phyloP scores from a whole-genome alignment of 805 yeast species.

The Hanseniaspora valbyensis region DNA sequence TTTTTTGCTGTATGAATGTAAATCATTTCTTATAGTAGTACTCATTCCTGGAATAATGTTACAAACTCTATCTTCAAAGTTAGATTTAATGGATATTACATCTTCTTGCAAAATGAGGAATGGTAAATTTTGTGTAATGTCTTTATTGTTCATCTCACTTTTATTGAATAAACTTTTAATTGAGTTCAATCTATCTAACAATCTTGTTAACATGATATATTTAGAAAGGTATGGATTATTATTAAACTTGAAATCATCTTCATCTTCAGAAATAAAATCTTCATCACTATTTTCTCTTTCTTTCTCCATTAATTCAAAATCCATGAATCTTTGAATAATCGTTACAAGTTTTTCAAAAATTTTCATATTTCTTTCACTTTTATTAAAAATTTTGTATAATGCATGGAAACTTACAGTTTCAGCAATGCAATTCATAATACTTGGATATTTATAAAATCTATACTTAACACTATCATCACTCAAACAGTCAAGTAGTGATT shows the following conservation, averaged over 20 bases:
- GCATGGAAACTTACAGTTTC: conserved; percentile 23
- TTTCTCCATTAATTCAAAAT: neutral
- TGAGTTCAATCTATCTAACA: conserved; percentile 9
- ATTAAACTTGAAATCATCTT: conserved; percentile 14
- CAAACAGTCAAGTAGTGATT: neutral
- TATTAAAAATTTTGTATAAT: conserved; percentile 22
- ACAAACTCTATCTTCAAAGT: conserved; percentile 11
- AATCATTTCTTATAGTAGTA: conserved; percentile 6
- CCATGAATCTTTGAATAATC: conserved; percentile 10
- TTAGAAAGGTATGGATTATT: neutral
- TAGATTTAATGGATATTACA: conserved; percentile 7
- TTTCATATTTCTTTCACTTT: conserved; percentile 19
- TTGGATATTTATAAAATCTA: conserved; percentile 23
- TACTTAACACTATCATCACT: conserved; percentile 6
- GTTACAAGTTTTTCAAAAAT: conserved; percentile 22
- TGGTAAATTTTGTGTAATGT: conserved; percentile 8
- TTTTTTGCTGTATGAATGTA: conserved; percentile 1
- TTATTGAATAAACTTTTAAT: conserved; percentile 11
- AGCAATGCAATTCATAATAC: conserved; percentile 20
- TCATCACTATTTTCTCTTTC: conserved; percentile 3
- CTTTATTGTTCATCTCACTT: conserved; percentile 3
- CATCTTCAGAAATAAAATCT: neutral
- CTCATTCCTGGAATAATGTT: conserved; percentile 14
- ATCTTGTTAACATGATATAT: neutral
- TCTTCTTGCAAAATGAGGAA: conserved; percentile 13